These are phyloP conservation scores for Hyphodiscus sp. DNA, from an alignment of 2,329 filamentous ascomycete species.

Conservation along the genomic window DNA sequence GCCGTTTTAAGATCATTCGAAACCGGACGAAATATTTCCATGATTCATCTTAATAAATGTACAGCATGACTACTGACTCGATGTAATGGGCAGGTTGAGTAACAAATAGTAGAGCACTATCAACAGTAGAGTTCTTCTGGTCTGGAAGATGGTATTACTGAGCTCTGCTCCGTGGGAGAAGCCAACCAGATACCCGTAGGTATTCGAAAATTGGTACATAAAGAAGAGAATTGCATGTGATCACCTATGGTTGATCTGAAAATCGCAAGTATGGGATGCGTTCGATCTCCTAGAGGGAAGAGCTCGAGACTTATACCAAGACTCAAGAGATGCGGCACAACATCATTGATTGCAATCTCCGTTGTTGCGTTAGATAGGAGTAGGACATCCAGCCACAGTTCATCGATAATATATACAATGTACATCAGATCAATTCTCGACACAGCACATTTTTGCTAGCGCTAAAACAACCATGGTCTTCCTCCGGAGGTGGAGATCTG, in stretches of 20 bases:
- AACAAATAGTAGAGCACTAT: constrained; percentile 58
- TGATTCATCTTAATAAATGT: no score
- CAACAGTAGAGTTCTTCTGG: constrained; percentile 53
- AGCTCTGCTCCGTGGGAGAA: constrained; percentile 41
- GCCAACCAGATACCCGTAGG: constrained; percentile 54
- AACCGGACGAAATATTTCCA: not conserved
- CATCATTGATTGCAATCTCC: not conserved
- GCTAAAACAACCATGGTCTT: not conserved
- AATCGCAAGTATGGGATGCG: not conserved
- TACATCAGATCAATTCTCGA: not conserved
- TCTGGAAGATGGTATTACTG: constrained; percentile 50
- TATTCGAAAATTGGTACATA: constrained; percentile 65
- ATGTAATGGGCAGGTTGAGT: constrained; percentile 64
- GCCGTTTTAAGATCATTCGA: not conserved
- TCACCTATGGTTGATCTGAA: constrained; percentile 15
- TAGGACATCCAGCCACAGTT: not conserved
- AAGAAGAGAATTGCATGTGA: constrained; percentile 54
- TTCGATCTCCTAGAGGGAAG: not conserved
- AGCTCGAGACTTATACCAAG: not conserved
- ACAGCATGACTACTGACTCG: constrained; percentile 41
- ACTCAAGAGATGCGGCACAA: not conserved
- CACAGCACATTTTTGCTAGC: not conserved
- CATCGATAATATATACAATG: not conserved
- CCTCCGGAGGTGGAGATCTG: not conserved
- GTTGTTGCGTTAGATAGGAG: not conserved